Evolutionary conservation across 352 stramenopile species (phyloP), one percentile per base, ranked within the genome.

Genomic region (Phytophthora constricta): DNA sequence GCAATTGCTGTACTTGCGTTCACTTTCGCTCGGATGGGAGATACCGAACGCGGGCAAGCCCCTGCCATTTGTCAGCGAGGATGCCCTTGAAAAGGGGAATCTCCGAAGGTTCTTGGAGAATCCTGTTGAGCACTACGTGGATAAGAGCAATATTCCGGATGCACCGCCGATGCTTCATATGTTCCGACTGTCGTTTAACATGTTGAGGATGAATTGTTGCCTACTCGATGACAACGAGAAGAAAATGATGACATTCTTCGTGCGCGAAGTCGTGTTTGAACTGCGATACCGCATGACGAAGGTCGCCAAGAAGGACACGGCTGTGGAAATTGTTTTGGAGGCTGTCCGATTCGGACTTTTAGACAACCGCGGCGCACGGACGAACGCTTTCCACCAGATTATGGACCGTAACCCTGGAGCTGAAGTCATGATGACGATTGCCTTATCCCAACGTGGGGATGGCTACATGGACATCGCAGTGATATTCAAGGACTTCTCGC

Each of bases 361-460:
- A 2, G 87, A 96, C 57, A 80, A 91, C 31, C 81, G 89, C 19
- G 74, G 86, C 1, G 70, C 62, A 13, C 27, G 66, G n/a, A 80
- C 78, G 1, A 96, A 95, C 50, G 84, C 90, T 5, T 96, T 95
- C 58, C 62, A 60, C 27, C 87, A 88, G 45, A 67, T 96, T 20
- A 57, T 96, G 58, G 89, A 93, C 41, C 82, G 87, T 19, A 95
- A 95, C 58, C 79, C 76, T 14, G 84, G 84, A 46, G 82, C 77
- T 33, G 53, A 77, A 19, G 48, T 77, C 22, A 84, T 95, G 70
- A 53, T 96, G 56, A 39, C 67, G 13, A 47, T 95, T 53, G 67
- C 70, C 19, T 37, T 92, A 22, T 70, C 68, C 0, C 75, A 92
- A 48, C 67, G 76, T 2, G 79, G 78, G 37, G 82, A 79, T 23